These are phyloP conservation scores for Dendrobium nobile DNA, from an alignment of 106 monocot species.

Conservation along the genomic window DNA sequence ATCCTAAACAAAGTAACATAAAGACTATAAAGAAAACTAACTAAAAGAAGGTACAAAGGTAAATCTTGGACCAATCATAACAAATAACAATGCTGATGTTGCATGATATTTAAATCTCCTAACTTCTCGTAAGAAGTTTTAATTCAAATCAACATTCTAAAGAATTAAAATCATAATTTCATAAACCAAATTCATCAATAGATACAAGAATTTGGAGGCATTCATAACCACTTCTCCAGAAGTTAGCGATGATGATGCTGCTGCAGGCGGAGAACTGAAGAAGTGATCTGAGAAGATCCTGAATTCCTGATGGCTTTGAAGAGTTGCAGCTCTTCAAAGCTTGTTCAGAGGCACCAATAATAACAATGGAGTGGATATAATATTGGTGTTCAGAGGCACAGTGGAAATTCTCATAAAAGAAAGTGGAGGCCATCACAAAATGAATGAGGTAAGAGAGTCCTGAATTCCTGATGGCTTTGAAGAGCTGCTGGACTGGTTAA, in stretches of 20 bases:
- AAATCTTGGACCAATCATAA: too few relatives aligned
- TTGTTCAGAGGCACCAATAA: too few relatives aligned
- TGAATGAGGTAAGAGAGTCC: too few relatives aligned
- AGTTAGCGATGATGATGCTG: conserved; percentile 5
- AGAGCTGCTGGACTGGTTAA: conserved; percentile 15
- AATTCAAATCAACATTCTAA: not conserved
- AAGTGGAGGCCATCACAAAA: too few relatives aligned
- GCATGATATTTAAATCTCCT: conserved; percentile 17
- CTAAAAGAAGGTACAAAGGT: too few relatives aligned
- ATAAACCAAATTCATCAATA: not conserved
- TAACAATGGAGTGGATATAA: too few relatives aligned
- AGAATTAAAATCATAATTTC: not conserved
- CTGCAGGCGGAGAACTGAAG: conserved; percentile 19
- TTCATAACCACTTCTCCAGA: conserved; percentile 27
- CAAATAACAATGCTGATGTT: conserved; percentile 18
- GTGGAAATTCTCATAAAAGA: too few relatives aligned
- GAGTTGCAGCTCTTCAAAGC: too few relatives aligned
- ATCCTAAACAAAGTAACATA: too few relatives aligned
- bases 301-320: too few relatives aligned
- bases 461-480: conserved; percentile 10
- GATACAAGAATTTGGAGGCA: conserved; percentile 32
- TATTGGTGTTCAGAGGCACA: too few relatives aligned
- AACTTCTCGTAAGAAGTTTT: not conserved
- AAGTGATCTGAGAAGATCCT: conserved; percentile 19
- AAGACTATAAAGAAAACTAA: too few relatives aligned